Evolutionary conservation across 2,329 filamentous ascomycete species (phyloP), one percentile per base, ranked within the genome.

Genomic region (Capronia epimyces): DNA sequence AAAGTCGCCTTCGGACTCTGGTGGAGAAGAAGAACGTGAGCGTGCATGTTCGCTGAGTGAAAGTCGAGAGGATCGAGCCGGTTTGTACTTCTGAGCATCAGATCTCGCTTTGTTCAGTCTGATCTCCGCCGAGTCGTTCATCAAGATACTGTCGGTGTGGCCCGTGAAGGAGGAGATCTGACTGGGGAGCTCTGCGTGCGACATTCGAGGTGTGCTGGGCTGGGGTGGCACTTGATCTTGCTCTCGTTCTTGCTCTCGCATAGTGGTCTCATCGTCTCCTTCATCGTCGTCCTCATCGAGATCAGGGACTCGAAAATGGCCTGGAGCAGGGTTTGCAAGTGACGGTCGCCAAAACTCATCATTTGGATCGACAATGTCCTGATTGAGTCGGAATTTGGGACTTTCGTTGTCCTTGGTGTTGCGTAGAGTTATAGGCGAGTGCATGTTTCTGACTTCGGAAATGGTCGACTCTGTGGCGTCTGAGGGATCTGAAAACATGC

Each of bases 171-270:
- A 25, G 9, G 54, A 53, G 25, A 32, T 29, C 37, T 29, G 24
- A 31, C 9, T 36, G 7, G 55, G 55, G n/a, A 57, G 43, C 44
- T 57, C 55, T n/a, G 56, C 56, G 46, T 58, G 56, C 16, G 56
- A 50, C 53, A 58, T 58, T 34, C 53, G 29, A 12, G 56, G 56
- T 37, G 56, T 55, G 34, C 53, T 54, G 15, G 93, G 93, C 95
- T 94, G 72, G 89, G 84, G 75, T 88, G 93, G 72, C 90, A 97
- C 60, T 97, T 97, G 77, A 96, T 97, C 78, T 96, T 97, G 91
- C 97, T 97, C 64, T 90, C 91, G 21, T 96, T 97, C 77, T 75
- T 97, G 40, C 97, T 97, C 77, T 78, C 97, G 49, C 95, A 89
- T 65, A 89, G 87, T n/a, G 79, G 97, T 46, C 95, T 97, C 89